phyloP scores from a whole-genome alignment of 257 asterid species.

The Forsythia viridissima region DNA sequence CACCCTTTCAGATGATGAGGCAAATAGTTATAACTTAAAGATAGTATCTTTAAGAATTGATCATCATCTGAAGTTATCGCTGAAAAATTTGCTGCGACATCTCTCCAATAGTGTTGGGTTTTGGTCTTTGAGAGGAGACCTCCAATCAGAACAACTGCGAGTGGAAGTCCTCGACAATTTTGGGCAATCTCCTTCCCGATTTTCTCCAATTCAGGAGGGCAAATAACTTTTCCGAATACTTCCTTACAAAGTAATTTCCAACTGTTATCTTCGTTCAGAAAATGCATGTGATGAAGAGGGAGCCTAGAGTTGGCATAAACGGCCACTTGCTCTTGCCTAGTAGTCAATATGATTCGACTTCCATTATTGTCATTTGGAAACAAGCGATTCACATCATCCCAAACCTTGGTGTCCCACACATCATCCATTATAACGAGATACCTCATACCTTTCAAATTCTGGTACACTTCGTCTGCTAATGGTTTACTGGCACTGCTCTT shows the following conservation, averaged over 20 bases:
- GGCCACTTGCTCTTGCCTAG: slow-evolving; percentile 10
- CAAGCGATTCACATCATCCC: slow-evolving; percentile 10
- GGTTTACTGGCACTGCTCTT: not conserved
- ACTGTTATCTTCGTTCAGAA: slow-evolving; percentile 4
- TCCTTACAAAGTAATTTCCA: slow-evolving; percentile 16
- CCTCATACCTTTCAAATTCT: not conserved
- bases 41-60: not conserved
- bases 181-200: slow-evolving; percentile 19
- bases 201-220: not conserved
- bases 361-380: slow-evolving; percentile 20
- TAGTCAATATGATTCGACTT: slow-evolving; percentile 29
- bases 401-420: slow-evolving; percentile 23
- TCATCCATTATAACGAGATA: slow-evolving; percentile 28
- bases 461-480: not conserved
- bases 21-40: slow-evolving; percentile 27
- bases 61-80: not conserved
- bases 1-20: slow-evolving; percentile 22
- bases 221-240: slow-evolving; percentile 3
- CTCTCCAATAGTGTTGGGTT: slow-evolving; percentile 13
- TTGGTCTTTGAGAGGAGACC: slow-evolving; percentile 16
- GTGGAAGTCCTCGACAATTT: slow-evolving; percentile 30
- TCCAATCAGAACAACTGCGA: slow-evolving; percentile 25
- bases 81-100: slow-evolving; percentile 8
- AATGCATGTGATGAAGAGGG: not conserved
- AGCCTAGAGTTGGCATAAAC: not conserved